These are phyloP conservation scores for Pythium aphanidermatum DNA, from an alignment of 352 stramenopile genomes.

Conservation along the genomic window DNA sequence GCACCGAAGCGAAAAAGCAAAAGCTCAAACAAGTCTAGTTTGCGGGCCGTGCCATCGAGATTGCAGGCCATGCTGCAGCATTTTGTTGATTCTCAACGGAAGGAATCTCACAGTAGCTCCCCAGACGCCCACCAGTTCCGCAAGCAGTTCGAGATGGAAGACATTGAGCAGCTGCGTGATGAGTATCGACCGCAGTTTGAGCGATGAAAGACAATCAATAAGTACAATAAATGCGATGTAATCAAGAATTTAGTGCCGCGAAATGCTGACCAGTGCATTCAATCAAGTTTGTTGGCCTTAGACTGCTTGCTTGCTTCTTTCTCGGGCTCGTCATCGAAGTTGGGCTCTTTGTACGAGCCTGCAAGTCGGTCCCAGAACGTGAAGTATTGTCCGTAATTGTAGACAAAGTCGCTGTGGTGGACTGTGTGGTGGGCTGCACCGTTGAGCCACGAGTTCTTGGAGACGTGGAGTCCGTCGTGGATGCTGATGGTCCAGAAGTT, in stretches of 20 bases:
- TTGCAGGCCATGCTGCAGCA: slow-evolving; percentile 12
- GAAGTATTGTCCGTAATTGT: slow-evolving; percentile 75
- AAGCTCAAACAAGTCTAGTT: too few species aligned
- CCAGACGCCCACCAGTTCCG: not conserved
- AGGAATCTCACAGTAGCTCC: not conserved
- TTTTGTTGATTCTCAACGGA: slow-evolving; percentile 17
- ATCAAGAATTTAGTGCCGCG: too few species aligned
- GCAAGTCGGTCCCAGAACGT: slow-evolving; percentile 68
- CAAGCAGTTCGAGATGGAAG: slow-evolving; percentile 16
- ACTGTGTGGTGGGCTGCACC: slow-evolving; percentile 55
- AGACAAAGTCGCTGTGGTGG: slow-evolving; percentile 63
- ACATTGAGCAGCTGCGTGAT: slow-evolving; percentile 12
- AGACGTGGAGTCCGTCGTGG: slow-evolving; percentile 53
- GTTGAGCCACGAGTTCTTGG: slow-evolving; percentile 58
- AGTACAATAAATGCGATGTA: too few species aligned
- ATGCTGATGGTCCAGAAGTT: slow-evolving; percentile 83
- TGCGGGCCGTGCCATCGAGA: slow-evolving; percentile 1
- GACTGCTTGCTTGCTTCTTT: slow-evolving; percentile 9
- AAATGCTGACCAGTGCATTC: not conserved
- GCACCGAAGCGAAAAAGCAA: too few species aligned
- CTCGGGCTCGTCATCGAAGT: slow-evolving; percentile 6
- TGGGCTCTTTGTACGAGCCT: slow-evolving; percentile 55
- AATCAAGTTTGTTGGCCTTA: slow-evolving; percentile 8
- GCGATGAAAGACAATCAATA: too few species aligned
- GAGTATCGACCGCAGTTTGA: slow-evolving; percentile 12